Base-by-base conservation (phyloP, 2,329 filamentous ascomycete species). In the Botrytis squamosa region DNA sequence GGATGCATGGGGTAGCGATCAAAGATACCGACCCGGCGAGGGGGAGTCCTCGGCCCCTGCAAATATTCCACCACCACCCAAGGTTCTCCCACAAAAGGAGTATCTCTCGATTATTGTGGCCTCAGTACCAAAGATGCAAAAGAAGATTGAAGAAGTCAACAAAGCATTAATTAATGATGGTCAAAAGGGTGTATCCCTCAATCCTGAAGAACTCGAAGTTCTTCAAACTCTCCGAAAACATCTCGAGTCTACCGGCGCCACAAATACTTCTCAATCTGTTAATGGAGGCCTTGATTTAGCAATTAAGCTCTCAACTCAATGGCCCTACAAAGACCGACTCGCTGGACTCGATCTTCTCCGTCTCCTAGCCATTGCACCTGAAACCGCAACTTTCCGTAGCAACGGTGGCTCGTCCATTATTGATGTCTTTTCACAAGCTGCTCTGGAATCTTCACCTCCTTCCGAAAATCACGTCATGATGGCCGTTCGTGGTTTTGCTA, bases 391-490 rank as follows among this genome's bases (percentile, higher is more conserved):
- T 12, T 88, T 88, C 68, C 84, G 84, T 0, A 86, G 89, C 69
- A 83, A 86, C 0, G 83, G 84, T 4, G 84, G 86, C 44, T 85
- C 84, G 4, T 90, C 88, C 52, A 84, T 95, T n/a, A 82, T 92
- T 6, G 84, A 87, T 12, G 83, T 85, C 20, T 83, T 98, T 10
- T 85, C 90, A 49, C 81, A 81, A 62, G 88, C 83, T 1, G 85
- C 90, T 2, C 89, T 91, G 71, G 86, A 89, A 14, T 82, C 83
- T 7, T 84, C 87, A 0, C 86, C 89, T 3, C 85, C 92, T 0
- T 90, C 90, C 55, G 87, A 91, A 71, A 98, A 98, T 82, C 94
- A 94, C 77, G 88, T 90, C 18, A 97, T 98, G 91, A 92, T 99
- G 86, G 91, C 92, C 0, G 86, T 94, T 20, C 92, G 96, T 6